These are phyloP conservation scores for Yarrowia hollandica DNA, from an alignment of 805 yeast genomes.

Conservation along the genomic window DNA sequence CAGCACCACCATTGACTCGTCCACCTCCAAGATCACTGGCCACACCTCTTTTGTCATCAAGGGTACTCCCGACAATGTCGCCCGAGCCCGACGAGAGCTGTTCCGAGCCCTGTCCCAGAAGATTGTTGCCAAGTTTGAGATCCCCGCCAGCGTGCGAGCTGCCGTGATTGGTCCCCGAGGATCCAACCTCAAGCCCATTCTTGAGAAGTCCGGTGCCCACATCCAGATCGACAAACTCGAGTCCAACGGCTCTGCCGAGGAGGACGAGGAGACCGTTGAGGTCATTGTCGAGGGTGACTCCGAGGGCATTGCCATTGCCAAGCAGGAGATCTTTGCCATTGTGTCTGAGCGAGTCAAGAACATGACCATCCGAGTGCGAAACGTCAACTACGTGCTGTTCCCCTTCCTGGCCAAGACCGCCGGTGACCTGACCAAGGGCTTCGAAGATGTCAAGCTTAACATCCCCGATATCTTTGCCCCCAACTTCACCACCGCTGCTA, in stretches of 20 bases:
- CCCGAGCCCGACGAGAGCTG: constrained; percentile 70
- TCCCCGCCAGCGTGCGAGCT: constrained; percentile 77
- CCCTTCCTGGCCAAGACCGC: constrained; percentile 43
- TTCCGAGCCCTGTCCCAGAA: constrained; percentile 78
- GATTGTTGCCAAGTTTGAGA: constrained; percentile 55
- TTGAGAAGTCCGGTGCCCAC: constrained; percentile 63
- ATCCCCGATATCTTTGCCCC: constrained; percentile 33
- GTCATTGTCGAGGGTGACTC: constrained; percentile 79
- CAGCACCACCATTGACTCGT: constrained; percentile 74
- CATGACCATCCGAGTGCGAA: constrained; percentile 35
- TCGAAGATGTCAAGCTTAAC: constrained; percentile 34
- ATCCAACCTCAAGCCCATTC: constrained; percentile 72
- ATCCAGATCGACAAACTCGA: constrained; percentile 58
- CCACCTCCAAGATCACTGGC: constrained; percentile 70
- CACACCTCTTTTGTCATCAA: constrained; percentile 80
- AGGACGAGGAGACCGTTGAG: constrained; percentile 60
- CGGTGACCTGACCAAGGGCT: constrained; percentile 39
- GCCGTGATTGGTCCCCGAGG: constrained; percentile 88
- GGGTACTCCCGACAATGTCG: constrained; percentile 68
- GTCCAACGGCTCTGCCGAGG: constrained; percentile 38
- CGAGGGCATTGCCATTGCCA: constrained; percentile 78
- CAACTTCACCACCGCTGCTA: constrained; percentile 37
- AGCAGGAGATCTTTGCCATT: constrained; percentile 63
- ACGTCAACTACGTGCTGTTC: constrained; percentile 35
- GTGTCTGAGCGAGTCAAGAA: constrained; percentile 70